A percentile compares a stretch with the other conserved stretches of the same genome.
These are phyloP conservation scores for Inonotus hispidus DNA, from an alignment of 1,284 basidiomycete species.

Conservation along the genomic window DNA sequence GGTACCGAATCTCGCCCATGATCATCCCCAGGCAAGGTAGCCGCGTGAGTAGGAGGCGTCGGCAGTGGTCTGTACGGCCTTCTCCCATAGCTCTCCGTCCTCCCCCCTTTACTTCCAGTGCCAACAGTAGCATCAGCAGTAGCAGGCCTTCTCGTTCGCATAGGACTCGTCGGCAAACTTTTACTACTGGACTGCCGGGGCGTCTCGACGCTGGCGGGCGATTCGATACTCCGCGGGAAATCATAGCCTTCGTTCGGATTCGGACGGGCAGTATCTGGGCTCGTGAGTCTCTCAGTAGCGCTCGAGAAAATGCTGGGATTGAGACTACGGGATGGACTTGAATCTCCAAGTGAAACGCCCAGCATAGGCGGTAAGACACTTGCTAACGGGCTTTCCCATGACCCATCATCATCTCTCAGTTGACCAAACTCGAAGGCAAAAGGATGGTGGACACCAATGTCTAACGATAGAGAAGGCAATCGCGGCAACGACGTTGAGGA, in stretches of 20 bases:
- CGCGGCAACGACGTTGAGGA: not conserved
- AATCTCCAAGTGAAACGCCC: not conserved
- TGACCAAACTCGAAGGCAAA: not conserved
- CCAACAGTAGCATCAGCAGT: not conserved
- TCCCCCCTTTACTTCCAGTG: not conserved
- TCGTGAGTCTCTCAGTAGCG: not conserved
- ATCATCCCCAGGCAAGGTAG: not conserved
- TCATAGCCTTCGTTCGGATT: not conserved
- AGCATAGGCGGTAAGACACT: not conserved
- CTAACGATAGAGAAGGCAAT: not conserved
- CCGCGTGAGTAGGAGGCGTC: not conserved
- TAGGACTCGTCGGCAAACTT: not conserved
- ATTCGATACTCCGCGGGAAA: not conserved
- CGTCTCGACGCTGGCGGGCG: not conserved
- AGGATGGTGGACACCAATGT: not conserved
- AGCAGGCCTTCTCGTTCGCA: not conserved
- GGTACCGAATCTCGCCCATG: not conserved
- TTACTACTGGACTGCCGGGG: not conserved
- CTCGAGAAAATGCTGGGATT: not conserved
- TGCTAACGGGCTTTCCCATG: not conserved
- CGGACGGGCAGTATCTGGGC: not conserved
- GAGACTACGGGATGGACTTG: not conserved
- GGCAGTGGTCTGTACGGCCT: conserved; percentile 2
- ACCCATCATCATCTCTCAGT: not conserved
- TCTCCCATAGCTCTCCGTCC: not conserved